Evolutionary conservation across 345 rosid genomes (phyloP).

Genomic region (Abelmoschus esculentus): DNA sequence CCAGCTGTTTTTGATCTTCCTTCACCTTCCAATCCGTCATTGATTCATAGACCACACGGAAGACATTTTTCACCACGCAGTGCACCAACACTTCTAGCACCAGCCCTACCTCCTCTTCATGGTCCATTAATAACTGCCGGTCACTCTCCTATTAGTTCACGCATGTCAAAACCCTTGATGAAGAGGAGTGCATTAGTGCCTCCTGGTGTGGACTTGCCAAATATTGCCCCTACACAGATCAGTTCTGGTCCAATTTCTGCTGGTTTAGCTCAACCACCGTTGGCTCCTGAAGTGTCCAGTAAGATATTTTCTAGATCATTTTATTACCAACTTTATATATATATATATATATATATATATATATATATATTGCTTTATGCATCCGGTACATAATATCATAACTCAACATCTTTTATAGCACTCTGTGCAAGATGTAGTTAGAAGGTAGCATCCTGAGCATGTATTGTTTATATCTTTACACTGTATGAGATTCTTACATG

Average conservation of each 20-base stretch:
- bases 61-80: conserved; percentile 43
- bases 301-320: conserved; percentile 20
- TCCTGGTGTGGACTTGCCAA: conserved; percentile 50
- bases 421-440: background rate
- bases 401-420: background rate
- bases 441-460: background rate
- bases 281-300: conserved; percentile 68
- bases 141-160: conserved; percentile 58
- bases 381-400: background rate
- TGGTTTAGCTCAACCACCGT: conserved; percentile 69
- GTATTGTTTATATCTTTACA: background rate
- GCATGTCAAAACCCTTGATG: conserved; percentile 54
- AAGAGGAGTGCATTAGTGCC: conserved; percentile 42
- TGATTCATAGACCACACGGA: conserved; percentile 26
- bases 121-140: conserved; percentile 48
- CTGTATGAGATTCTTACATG: conserved; percentile 9
- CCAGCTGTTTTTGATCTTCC: conserved; percentile 43
- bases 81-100: conserved; percentile 29
- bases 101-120: conserved; percentile 48
- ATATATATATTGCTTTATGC: background rate
- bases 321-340: background rate
- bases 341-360: background rate
- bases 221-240: conserved; percentile 63
- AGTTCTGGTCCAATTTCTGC: conserved; percentile 44
- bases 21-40: conserved; percentile 16